Evolutionary conservation across 306 rosid genomes (phyloP).

Genomic region (Datisca glomerata): DNA sequence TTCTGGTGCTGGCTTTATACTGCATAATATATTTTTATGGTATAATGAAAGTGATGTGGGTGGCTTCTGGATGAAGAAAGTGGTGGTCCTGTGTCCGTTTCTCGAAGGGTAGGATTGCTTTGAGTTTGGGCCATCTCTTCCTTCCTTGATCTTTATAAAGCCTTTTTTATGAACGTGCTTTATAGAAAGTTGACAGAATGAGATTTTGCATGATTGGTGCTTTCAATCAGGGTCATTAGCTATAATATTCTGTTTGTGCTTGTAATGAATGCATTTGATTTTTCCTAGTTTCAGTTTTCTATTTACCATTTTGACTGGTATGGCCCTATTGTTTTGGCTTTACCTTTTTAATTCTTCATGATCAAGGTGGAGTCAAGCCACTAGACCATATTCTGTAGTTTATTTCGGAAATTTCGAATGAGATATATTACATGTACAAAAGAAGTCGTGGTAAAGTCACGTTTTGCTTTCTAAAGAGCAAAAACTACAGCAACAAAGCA

Average conservation of each 20-base stretch:
- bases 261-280: conserved; percentile 16
- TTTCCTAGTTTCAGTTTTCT: too few species aligned
- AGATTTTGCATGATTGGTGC: conserved; percentile 34
- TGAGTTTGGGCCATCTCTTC: conserved; percentile 25
- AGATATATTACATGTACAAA: too few species aligned
- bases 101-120: conserved; percentile 21
- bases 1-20: conserved; percentile 22
- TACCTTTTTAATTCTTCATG: too few species aligned
- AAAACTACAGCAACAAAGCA: too few species aligned
- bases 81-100: conserved; percentile 17
- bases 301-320: too few species aligned
- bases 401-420: too few species aligned
- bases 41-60: conserved; percentile 11
- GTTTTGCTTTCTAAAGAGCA: too few species aligned
- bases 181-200: conserved; percentile 26
- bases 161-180: conserved; percentile 18
- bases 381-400: too few species aligned
- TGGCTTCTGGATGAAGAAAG: conserved; percentile 39
- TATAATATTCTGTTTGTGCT: conserved; percentile 18
- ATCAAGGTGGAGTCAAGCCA: too few species aligned
- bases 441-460: too few species aligned
- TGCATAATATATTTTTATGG: conserved; percentile 19
- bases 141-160: conserved; percentile 15
- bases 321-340: too few species aligned
- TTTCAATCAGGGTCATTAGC: too few species aligned